Percentiles rank a stretch among this genome's conserved stretches.
phyloP scores from a whole-genome alignment of 257 asterid genomes.

The Capsicum pubescens region DNA sequence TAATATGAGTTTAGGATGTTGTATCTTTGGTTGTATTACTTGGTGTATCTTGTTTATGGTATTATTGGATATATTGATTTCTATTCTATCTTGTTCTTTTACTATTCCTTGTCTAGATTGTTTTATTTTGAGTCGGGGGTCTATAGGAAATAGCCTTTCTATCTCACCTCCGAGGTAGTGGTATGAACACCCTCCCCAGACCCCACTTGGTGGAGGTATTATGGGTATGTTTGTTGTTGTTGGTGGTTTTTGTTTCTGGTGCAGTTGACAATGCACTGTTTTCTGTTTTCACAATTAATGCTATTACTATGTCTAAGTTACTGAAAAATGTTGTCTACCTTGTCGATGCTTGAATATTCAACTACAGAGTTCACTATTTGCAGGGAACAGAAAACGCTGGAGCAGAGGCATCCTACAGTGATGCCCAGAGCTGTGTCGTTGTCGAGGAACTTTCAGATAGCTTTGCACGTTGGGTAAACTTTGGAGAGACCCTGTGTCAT shows the following conservation, averaged over 20 bases:
- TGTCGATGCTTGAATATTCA: neutral
- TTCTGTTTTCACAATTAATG: neutral
- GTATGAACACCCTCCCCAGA: too few species aligned
- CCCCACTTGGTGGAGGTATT: too few species aligned
- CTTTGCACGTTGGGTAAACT: slow-evolving; percentile 80
- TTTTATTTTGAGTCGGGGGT: too few species aligned
- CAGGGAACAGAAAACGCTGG: slow-evolving; percentile 63
- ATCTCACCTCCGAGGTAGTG: too few species aligned
- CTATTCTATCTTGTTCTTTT: too few species aligned
- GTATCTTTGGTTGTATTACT: too few species aligned
- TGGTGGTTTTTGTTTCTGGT: neutral
- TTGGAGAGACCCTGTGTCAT: slow-evolving; percentile 78
- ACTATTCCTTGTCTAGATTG: too few species aligned
- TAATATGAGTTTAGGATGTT: too few species aligned
- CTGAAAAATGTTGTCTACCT: neutral
- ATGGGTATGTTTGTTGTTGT: too few species aligned
- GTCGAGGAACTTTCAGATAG: slow-evolving; percentile 84
- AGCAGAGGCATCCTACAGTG: slow-evolving; percentile 50
- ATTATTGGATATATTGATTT: too few species aligned
- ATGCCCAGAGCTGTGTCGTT: slow-evolving; percentile 55
- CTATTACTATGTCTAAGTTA: neutral
- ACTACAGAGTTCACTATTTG: slow-evolving; percentile 27
- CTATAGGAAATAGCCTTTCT: too few species aligned
- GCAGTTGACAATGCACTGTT: neutral
- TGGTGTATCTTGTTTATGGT: too few species aligned